These are phyloP conservation scores for Coemansia sp. DNA, from an alignment of 192 early-diverging fungal species.

Conservation along the genomic window DNA sequence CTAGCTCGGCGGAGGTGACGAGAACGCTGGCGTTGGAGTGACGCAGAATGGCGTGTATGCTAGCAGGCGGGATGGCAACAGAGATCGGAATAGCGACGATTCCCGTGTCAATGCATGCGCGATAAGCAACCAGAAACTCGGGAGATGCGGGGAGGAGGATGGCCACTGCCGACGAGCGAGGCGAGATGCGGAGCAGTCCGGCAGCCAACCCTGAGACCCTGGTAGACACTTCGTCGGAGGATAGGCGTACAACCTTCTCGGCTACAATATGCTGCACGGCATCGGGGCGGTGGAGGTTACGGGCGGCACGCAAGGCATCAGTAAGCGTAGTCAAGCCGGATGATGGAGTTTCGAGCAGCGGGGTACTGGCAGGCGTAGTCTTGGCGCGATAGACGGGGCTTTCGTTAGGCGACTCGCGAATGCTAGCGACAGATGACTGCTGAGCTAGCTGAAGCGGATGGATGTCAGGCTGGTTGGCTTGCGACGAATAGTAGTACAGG, in stretches of 20 bases:
- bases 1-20: conserved; percentile 29
- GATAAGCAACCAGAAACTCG: conserved; percentile 42
- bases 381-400: conserved; percentile 53
- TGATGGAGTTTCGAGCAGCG: conserved; percentile 22
- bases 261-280: conserved; percentile 20
- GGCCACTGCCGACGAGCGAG: neutral
- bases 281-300: conserved; percentile 13
- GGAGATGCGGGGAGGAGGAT: conserved; percentile 29
- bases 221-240: conserved; percentile 14
- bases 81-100: conserved; percentile 39
- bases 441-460: conserved; percentile 54
- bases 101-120: conserved; percentile 48
- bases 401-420: conserved; percentile 38
- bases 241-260: conserved; percentile 11
- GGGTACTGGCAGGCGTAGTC: conserved; percentile 31
- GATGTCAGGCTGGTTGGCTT: conserved; percentile 55
- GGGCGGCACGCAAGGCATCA: conserved; percentile 30
- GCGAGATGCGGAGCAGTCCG: conserved; percentile 15
- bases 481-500: conserved; percentile 51
- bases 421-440: conserved; percentile 40
- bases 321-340: conserved; percentile 22
- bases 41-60: conserved; percentile 22
- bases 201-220: conserved; percentile 28
- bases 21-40: conserved; percentile 28
- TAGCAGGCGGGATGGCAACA: conserved; percentile 9